Conservation (phyloP, 2,329 filamentous ascomycete species). For the Pyricularia grisea region DNA sequence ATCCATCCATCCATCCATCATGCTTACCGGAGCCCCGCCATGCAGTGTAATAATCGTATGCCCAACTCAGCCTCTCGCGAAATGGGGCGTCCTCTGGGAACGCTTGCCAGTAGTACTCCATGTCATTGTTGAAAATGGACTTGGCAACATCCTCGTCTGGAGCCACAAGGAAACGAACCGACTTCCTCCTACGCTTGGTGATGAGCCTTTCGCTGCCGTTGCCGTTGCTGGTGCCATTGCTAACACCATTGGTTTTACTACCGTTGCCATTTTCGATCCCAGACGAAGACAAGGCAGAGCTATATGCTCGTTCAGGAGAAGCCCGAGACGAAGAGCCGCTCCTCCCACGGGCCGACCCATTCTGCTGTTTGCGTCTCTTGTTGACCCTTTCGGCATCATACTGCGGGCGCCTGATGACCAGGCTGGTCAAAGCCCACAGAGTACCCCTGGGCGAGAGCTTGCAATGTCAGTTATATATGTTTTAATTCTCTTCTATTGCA, state of each 20-base stretch:
- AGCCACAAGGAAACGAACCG: neutral
- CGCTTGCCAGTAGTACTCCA: constrained; percentile 50
- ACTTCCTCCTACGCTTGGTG: constrained; percentile 5
- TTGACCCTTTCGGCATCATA: constrained; percentile 44
- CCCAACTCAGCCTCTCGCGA: constrained; percentile 42
- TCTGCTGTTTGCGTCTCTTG: neutral
- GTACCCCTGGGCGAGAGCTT: constrained; percentile 21
- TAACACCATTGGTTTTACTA: neutral
- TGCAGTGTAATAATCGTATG: constrained; percentile 41
- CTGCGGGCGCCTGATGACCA: constrained; percentile 47
- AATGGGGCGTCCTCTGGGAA: constrained; percentile 43
- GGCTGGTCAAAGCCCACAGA: constrained; percentile 35
- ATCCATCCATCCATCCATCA: neutral
- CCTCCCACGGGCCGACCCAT: neutral
- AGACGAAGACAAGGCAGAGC: neutral
- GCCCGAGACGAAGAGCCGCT: neutral
- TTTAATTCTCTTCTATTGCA: no score
- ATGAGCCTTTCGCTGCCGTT: constrained; percentile 1
- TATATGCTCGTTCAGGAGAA: neutral
- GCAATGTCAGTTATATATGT: neutral
- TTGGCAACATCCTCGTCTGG: constrained; percentile 17
- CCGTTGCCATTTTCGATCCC: neutral
- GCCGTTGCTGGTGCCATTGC: neutral
- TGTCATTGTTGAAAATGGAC: constrained; percentile 17
- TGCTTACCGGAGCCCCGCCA: constrained; percentile 44